Conservation (phyloP, 805 yeast genomes). For the Zygosaccharomyces kombuchaensis region DNA sequence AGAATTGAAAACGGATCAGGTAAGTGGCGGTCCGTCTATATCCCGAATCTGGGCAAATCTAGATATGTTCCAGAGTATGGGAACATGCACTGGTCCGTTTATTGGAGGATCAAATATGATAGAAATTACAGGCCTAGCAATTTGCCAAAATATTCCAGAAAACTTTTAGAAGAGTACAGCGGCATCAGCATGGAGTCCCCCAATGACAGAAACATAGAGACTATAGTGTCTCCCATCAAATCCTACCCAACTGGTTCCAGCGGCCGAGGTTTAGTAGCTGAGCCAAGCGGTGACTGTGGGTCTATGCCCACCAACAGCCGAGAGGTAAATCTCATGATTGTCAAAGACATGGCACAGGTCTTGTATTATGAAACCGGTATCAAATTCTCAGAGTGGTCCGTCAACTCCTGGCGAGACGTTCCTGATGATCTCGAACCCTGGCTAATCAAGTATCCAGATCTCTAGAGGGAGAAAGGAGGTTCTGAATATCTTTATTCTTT, state of each 20-base stretch:
- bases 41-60: slow-evolving; percentile 54
- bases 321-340: slow-evolving; percentile 5
- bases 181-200: slow-evolving; percentile 10
- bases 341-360: slow-evolving; percentile 7
- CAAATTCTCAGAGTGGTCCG: slow-evolving; percentile 29
- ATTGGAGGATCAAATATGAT: slow-evolving; percentile 49
- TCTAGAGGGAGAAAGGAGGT: slow-evolving; percentile 10
- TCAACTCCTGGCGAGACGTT: slow-evolving; percentile 27
- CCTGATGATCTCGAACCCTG: slow-evolving; percentile 36
- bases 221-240: slow-evolving; percentile 12
- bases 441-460: slow-evolving; percentile 14
- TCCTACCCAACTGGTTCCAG: slow-evolving; percentile 4
- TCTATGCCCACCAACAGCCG: neutral
- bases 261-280: neutral
- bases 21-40: slow-evolving; percentile 46
- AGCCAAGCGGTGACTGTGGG: neutral
- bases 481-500: slow-evolving; percentile 2
- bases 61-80: slow-evolving; percentile 48
- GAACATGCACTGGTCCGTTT: slow-evolving; percentile 59
- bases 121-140: slow-evolving; percentile 44
- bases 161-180: slow-evolving; percentile 22
- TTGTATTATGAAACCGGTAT: slow-evolving; percentile 15
- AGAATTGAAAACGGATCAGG: slow-evolving; percentile 45
- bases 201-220: slow-evolving; percentile 3
- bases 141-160: slow-evolving; percentile 37